Percentiles rank a stretch among this genome's conserved stretches.
phyloP scores from a whole-genome alignment of 768 basidiomycete species.

The Collybia sp. region DNA sequence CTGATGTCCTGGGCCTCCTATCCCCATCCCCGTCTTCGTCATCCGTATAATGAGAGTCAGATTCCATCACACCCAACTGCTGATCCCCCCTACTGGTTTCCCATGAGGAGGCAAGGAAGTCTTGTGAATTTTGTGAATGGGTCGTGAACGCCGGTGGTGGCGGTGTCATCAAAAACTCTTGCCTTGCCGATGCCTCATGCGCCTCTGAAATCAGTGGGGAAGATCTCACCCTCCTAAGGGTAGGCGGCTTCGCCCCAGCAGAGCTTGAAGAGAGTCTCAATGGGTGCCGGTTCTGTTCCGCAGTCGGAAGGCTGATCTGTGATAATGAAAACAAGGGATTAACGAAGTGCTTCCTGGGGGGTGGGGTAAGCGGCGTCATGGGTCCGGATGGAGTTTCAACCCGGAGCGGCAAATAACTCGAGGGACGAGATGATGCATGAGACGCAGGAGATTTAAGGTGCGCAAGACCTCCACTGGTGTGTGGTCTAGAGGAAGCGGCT shows the following conservation, averaged over 20 bases:
- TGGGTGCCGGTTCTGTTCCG: slow-evolving; percentile 8
- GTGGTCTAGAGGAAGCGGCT: slow-evolving; percentile 16
- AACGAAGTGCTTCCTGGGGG: slow-evolving; percentile 51
- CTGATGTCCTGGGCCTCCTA: slow-evolving; percentile 35
- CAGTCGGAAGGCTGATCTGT: slow-evolving; percentile 43
- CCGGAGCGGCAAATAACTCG: slow-evolving; percentile 46
- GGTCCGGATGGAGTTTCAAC: slow-evolving; percentile 62
- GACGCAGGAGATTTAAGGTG: slow-evolving; percentile 14
- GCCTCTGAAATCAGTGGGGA: slow-evolving; percentile 48
- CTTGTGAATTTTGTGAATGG: slow-evolving; percentile 22
- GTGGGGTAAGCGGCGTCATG: slow-evolving; percentile 59
- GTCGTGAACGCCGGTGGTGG: slow-evolving; percentile 25
- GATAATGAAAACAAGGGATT: slow-evolving; percentile 52
- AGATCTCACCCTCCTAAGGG: slow-evolving; percentile 46
- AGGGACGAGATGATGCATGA: slow-evolving; percentile 24
- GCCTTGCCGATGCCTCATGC: slow-evolving; percentile 27
- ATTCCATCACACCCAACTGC: slow-evolving; percentile 15
- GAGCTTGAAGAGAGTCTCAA: slow-evolving; percentile 2
- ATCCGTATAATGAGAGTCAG: slow-evolving; percentile 31
- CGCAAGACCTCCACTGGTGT: slow-evolving; percentile 18
- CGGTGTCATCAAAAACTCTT: slow-evolving; percentile 32
- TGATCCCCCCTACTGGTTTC: slow-evolving; percentile 17
- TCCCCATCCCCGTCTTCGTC: slow-evolving; percentile 30
- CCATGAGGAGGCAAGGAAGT: slow-evolving; percentile 18
- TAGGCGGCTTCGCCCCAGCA: slow-evolving; percentile 4